These are phyloP conservation scores for Pythium guiyangense DNA, from an alignment of 352 stramenopile genomes.

Conservation along the genomic window DNA sequence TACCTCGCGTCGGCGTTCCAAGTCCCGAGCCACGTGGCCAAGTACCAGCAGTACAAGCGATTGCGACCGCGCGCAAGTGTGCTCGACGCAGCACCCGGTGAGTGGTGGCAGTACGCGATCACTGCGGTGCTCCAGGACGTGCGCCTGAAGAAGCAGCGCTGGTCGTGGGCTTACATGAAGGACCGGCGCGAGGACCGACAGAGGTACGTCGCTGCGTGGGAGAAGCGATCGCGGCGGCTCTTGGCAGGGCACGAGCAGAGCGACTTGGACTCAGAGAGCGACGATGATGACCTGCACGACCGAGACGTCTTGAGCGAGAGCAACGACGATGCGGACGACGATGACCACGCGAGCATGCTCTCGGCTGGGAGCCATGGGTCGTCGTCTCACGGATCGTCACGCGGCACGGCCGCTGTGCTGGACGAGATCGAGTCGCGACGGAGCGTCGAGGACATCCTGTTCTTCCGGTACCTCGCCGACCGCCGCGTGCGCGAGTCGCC, in stretches of 20 bases:
- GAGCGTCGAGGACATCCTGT: constrained; percentile 76
- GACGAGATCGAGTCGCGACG: constrained; percentile 74
- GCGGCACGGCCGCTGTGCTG: constrained; percentile 20
- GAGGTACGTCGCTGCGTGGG: constrained; percentile 68
- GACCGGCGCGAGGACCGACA: constrained; percentile 75
- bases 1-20: constrained; percentile 75
- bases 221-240: constrained; percentile 23
- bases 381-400: constrained; percentile 2
- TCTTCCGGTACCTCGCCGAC: constrained; percentile 83
- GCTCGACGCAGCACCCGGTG: constrained; percentile 37
- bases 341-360: constrained; percentile 13
- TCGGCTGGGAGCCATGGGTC: not conserved
- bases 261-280: constrained; percentile 46
- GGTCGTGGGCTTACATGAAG: constrained; percentile 83
- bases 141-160: constrained; percentile 55
- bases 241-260: constrained; percentile 23
- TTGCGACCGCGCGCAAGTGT: constrained; percentile 50
- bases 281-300: constrained; percentile 32
- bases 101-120: constrained; percentile 85
- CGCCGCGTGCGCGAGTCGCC: constrained; percentile 25
- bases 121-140: constrained; percentile 54
- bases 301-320: constrained; percentile 5
- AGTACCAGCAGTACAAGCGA: constrained; percentile 75
- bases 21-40: constrained; percentile 63
- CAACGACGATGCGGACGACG: constrained; percentile 9